Conservation (phyloP, 2,329 filamentous ascomycete genomes). For the Cladorrhinum sp. region DNA sequence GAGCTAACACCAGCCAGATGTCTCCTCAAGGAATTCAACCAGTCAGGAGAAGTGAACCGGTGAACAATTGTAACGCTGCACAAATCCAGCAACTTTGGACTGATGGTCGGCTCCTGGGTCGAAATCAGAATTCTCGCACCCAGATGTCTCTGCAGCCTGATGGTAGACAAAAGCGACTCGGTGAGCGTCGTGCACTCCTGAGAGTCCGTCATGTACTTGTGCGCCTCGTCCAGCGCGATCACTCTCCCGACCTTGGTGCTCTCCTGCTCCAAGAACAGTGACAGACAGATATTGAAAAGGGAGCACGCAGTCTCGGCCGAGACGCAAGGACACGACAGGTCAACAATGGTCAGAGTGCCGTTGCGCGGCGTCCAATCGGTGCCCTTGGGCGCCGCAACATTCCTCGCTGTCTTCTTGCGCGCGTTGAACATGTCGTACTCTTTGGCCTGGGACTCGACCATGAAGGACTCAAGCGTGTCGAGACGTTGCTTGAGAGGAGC, state of each 20-base stretch:
- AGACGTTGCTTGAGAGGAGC: constrained; percentile 58
- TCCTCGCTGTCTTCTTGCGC: background rate
- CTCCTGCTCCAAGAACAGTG: constrained; percentile 59
- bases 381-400: constrained; percentile 15
- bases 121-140: constrained; percentile 66
- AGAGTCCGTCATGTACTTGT: constrained; percentile 67
- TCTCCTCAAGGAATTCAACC: constrained; percentile 30
- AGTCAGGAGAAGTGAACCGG: constrained; percentile 53
- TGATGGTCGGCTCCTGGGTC: constrained; percentile 74
- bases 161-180: constrained; percentile 56
- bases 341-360: constrained; percentile 42
- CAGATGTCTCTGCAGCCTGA: constrained; percentile 69
- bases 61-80: constrained; percentile 72
- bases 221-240: constrained; percentile 72
- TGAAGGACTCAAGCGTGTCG: constrained; percentile 62
- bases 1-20: constrained; percentile 32
- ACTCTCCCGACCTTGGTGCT: constrained; percentile 49
- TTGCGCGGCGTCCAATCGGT: constrained; percentile 32
- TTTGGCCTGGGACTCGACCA: constrained; percentile 36
- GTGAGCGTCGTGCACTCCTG: constrained; percentile 58
- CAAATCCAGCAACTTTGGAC: constrained; percentile 64
- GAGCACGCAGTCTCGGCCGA: constrained; percentile 64
- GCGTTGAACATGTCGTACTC: constrained; percentile 17
- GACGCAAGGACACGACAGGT: constrained; percentile 70
- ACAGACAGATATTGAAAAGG: constrained; percentile 69